Evolutionary conservation across 371 early-diverging fungal genomes (phyloP).

Genomic region (Zancudomyces culisetae): DNA sequence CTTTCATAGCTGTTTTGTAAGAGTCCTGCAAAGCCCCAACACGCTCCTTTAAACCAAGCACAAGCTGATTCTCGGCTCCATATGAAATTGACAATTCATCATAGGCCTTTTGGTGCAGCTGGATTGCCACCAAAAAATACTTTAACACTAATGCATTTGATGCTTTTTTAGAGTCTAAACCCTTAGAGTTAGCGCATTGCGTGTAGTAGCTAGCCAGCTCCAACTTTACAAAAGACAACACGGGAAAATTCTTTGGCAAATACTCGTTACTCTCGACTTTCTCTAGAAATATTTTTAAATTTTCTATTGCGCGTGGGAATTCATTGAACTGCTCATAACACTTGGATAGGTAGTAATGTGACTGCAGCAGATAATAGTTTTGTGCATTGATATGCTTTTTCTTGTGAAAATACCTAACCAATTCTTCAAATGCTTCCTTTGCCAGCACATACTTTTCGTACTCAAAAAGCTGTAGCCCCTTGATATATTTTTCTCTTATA

Average conservation of each 20-base stretch:
- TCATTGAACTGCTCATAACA: conserved; percentile 28
- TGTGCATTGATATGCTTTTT: conserved; percentile 14
- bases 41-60: too few species aligned
- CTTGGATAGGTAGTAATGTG: conserved; percentile 33
- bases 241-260: conserved; percentile 33
- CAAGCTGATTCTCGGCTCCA: not conserved
- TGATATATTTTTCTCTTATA: conserved; percentile 15
- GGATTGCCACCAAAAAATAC: not conserved
- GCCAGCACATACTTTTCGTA: conserved; percentile 8
- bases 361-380: conserved; percentile 28
- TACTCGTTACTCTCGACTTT: conserved; percentile 17
- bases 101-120: not conserved
- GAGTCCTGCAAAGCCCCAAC: too few species aligned
- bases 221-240: conserved; percentile 34
- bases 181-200: conserved; percentile 22
- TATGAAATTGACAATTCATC: not conserved
- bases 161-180: conserved; percentile 3
- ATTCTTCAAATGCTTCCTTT: conserved; percentile 11
- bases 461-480: conserved; percentile 13
- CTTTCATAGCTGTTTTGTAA: too few species aligned
- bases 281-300: conserved; percentile 28
- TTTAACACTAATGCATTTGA: not conserved
- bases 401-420: conserved; percentile 15
- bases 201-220: conserved; percentile 33
- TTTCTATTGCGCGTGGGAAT: conserved; percentile 31